A percentile compares a stretch with the other conserved stretches of the same genome.
Evolutionary conservation across 2,329 filamentous ascomycete genomes (phyloP).

Genomic region (Anthostomella pinea): DNA sequence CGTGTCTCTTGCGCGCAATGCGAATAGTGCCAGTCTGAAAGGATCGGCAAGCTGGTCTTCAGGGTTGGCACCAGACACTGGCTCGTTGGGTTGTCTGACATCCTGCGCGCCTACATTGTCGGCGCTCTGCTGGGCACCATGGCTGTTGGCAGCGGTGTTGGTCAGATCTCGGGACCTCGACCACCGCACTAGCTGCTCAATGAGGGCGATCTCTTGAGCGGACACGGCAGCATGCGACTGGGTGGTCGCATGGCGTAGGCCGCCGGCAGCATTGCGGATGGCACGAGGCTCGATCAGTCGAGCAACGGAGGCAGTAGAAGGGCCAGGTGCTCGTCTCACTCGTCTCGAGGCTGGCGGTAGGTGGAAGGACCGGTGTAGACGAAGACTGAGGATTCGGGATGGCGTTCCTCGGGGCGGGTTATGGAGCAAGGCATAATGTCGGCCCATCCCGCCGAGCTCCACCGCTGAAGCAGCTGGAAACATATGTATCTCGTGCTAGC

Average conservation of each 20-base stretch:
- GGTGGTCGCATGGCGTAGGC: conserved; percentile 9
- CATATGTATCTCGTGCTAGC: too few species aligned
- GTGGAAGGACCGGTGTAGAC: conserved; percentile 21
- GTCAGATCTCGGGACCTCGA: background rate
- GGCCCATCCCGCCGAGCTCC: conserved; percentile 24
- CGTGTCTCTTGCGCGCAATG: conserved; percentile 22
- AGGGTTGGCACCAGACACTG: background rate
- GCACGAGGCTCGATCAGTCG: background rate
- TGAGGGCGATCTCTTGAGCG: conserved; percentile 10
- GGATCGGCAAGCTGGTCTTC: conserved; percentile 3
- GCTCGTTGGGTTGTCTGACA: too few species aligned
- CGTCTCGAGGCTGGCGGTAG: background rate
- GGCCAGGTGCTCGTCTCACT: background rate
- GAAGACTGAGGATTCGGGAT: conserved; percentile 24
- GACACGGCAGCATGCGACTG: conserved; percentile 3
- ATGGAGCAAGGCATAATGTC: conserved; percentile 21
- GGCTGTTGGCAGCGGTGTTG: background rate
- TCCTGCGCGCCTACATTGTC: too few species aligned
- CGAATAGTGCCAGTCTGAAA: conserved; percentile 17
- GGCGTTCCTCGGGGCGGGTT: conserved; percentile 23
- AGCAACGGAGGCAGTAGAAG: background rate
- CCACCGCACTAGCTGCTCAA: conserved; percentile 11
- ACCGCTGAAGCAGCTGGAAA: conserved; percentile 14
- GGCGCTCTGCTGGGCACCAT: too few species aligned
- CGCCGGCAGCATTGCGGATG: background rate